phyloP scores from a whole-genome alignment of 2,329 filamentous ascomycete species.

The Microcera coccophila region DNA sequence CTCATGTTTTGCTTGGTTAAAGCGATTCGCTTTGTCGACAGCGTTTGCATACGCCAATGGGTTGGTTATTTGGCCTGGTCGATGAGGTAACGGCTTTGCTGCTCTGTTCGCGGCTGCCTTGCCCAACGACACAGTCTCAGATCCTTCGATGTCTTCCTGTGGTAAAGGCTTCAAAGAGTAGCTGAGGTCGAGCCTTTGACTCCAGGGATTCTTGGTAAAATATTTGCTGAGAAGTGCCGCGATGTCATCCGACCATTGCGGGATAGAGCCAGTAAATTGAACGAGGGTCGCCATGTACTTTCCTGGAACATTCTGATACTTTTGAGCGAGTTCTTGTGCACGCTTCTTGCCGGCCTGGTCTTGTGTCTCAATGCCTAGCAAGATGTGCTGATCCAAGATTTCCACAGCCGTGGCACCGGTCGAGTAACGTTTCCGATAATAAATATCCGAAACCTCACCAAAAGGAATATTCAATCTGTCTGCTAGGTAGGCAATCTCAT shows the following conservation, averaged over 20 bases:
- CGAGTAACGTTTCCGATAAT: conserved; percentile 36
- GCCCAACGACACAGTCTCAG: conserved; percentile 13
- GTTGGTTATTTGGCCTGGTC: conserved; percentile 3
- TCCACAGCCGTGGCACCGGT: conserved; percentile 39
- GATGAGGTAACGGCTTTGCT: neutral
- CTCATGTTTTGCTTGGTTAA: conserved; percentile 30
- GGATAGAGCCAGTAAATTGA: conserved; percentile 35
- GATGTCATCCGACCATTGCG: conserved; percentile 38
- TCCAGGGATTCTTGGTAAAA: conserved; percentile 38
- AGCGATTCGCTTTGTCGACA: conserved; percentile 24
- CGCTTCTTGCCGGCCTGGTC: conserved; percentile 29
- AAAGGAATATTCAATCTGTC: conserved; percentile 41
- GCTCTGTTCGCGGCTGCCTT: conserved; percentile 12
- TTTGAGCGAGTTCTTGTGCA: conserved; percentile 33
- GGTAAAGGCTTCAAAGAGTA: conserved; percentile 39
- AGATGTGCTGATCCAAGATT: conserved; percentile 42
- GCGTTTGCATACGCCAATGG: conserved; percentile 26
- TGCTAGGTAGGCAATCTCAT: conserved; percentile 43
- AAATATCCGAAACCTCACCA: conserved; percentile 40
- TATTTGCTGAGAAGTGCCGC: conserved; percentile 40
- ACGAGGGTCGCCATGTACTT: conserved; percentile 42
- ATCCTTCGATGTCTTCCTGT: conserved; percentile 31
- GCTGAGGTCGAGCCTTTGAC: conserved; percentile 34
- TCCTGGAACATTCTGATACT: conserved; percentile 41
- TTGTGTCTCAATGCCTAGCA: conserved; percentile 33